Evolutionary conservation across 768 basidiomycete species (phyloP).

Genomic region (Kwoniella heveanensis): DNA sequence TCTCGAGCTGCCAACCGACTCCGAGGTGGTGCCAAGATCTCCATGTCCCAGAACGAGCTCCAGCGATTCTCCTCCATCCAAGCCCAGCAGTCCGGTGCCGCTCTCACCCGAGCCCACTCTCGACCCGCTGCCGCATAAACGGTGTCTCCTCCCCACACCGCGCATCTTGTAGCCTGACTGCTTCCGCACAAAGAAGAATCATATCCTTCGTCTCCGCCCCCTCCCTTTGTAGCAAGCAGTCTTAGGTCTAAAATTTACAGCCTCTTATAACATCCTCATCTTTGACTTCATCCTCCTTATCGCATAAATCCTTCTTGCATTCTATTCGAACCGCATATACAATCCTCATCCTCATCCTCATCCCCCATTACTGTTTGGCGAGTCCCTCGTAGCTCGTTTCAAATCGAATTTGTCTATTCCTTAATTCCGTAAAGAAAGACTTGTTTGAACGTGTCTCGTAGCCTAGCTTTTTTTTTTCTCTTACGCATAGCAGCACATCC

Average conservation of each 20-base stretch:
- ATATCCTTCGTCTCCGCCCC: neutral
- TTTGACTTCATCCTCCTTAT: neutral
- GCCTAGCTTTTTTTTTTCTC: conserved; percentile 18
- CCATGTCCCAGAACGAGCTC: conserved; percentile 59
- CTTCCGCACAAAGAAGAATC: neutral
- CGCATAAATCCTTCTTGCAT: conserved; percentile 11
- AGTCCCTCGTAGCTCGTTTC: conserved; percentile 7
- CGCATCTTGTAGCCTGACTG: conserved; percentile 7
- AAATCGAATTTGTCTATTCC: conserved; percentile 15
- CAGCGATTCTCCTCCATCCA: conserved; percentile 52
- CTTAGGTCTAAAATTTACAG: neutral
- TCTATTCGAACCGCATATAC: conserved; percentile 9
- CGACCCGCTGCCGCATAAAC: conserved; percentile 29
- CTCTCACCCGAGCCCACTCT: conserved; percentile 51
- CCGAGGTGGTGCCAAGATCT: conserved; percentile 62
- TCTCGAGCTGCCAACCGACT: conserved; percentile 86
- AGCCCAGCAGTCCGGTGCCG: conserved; percentile 55
- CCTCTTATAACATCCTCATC: conserved; percentile 8
- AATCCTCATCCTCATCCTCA: conserved; percentile 8
- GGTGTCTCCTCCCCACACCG: conserved; percentile 4
- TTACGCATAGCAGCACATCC: conserved; percentile 24
- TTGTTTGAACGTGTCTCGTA: conserved; percentile 11
- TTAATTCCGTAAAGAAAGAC: conserved; percentile 13
- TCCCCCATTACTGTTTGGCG: conserved; percentile 3
- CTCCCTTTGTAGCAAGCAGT: conserved; percentile 15